Evolutionary conservation across 1,284 basidiomycete genomes (phyloP).

Genomic region (Apiotrichum akiyoshidainum): DNA sequence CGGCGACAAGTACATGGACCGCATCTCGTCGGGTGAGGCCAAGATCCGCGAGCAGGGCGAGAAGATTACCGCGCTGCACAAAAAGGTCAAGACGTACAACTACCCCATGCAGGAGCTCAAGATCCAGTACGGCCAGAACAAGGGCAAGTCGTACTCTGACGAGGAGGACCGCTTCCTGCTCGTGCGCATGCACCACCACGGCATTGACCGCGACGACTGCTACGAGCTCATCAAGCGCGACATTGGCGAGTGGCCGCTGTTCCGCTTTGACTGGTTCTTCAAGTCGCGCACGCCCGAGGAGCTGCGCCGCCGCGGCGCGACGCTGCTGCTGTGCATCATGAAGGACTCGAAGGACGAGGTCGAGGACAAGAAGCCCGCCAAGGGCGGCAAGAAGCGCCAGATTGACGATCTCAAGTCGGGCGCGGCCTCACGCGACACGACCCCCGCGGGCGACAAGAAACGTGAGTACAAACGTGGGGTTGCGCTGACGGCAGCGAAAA

Average conservation of each 20-base stretch:
- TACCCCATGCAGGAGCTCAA: constrained; percentile 94
- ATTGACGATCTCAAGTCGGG: constrained; percentile 51
- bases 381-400: constrained; percentile 51
- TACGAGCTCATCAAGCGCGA: constrained; percentile 96
- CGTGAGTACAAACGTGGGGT: constrained; percentile 7
- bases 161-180: constrained; percentile 96
- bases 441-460: constrained; percentile 28
- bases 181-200: constrained; percentile 86
- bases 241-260: constrained; percentile 92
- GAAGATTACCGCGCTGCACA: constrained; percentile 80
- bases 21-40: constrained; percentile 77
- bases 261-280: constrained; percentile 98
- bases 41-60: constrained; percentile 62
- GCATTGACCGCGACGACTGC: constrained; percentile 84
- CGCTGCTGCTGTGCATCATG: constrained; percentile 83
- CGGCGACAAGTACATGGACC: constrained; percentile 72
- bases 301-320: constrained; percentile 83
- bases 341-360: constrained; percentile 62
- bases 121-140: constrained; percentile 88
- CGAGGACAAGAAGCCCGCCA: constrained; percentile 56
- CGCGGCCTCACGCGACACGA: constrained; percentile 40
- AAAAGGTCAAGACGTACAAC: constrained; percentile 75
- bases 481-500: constrained; percentile 25
- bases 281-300: constrained; percentile 91
- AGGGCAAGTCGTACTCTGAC: constrained; percentile 92